Percentiles rank a stretch among this genome's conserved stretches.
These are phyloP conservation scores for Crinitomyces ghanaensis DNA, from an alignment of 805 yeast genomes.

Conservation along the genomic window DNA sequence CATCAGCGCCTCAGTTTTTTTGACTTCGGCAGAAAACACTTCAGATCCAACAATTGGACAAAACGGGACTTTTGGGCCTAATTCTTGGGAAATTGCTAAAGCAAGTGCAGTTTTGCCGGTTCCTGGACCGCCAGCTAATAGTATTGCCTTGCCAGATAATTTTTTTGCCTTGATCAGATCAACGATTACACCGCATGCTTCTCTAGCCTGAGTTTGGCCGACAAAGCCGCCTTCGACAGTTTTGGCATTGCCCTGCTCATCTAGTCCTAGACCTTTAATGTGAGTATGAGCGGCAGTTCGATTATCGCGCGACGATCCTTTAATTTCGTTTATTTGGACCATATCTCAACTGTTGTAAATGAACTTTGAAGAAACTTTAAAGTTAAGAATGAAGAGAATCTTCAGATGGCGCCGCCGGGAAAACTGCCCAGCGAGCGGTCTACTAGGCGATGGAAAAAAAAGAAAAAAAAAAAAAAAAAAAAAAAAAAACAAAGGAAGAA, in stretches of 20 bases:
- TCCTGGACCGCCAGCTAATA: constrained; percentile 96
- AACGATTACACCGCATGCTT: constrained; percentile 88
- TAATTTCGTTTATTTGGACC: constrained; percentile 74
- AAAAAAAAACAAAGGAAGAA: no score
- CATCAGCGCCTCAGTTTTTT: constrained; percentile 92
- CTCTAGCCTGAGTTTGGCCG: constrained; percentile 57
- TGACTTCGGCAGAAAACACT: constrained; percentile 88
- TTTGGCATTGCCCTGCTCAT: constrained; percentile 79
- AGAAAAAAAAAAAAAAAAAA: no score
- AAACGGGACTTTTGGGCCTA: constrained; percentile 95
- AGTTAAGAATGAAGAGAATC: no score
- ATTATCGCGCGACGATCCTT: constrained; percentile 44
- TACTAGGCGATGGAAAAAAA: no score
- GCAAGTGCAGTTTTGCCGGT: constrained; percentile 98
- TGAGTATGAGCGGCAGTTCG: constrained; percentile 96
- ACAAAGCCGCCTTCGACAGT: constrained; percentile 81
- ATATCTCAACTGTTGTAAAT: no score
- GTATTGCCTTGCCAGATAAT: constrained; percentile 91
- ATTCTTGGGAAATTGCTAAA: constrained; percentile 86
- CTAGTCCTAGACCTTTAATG: constrained; percentile 87
- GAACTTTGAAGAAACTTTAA: no score
- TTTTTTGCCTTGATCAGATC: constrained; percentile 86
- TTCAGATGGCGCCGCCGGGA: no score
- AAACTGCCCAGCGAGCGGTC: no score
- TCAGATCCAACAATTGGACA: constrained; percentile 96